These are phyloP conservation scores for Fusarium longipes DNA, from an alignment of 2,329 filamentous ascomycete species.

Conservation along the genomic window DNA sequence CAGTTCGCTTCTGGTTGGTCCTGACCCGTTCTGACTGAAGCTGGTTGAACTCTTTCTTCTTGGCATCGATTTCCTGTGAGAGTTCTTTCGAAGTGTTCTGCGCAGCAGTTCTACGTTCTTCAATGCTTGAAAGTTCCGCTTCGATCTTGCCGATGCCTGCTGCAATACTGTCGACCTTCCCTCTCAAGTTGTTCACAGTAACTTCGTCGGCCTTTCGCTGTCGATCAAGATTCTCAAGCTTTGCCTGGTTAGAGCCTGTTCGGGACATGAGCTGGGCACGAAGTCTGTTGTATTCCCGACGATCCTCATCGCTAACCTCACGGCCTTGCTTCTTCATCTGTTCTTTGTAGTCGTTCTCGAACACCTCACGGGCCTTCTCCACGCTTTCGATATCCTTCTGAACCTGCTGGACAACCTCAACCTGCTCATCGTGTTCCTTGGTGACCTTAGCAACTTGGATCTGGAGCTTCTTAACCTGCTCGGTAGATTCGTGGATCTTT, in stretches of 20 bases:
- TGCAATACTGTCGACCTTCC: slow-evolving; percentile 84
- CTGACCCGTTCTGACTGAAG: slow-evolving; percentile 85
- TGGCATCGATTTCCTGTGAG: slow-evolving; percentile 81
- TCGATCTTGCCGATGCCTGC: slow-evolving; percentile 79
- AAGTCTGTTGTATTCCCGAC: slow-evolving; percentile 88
- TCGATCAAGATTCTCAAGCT: slow-evolving; percentile 85
- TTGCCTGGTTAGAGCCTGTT: slow-evolving; percentile 82
- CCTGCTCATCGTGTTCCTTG: slow-evolving; percentile 81
- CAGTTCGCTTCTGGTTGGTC: slow-evolving; percentile 82
- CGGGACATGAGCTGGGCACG: slow-evolving; percentile 86
- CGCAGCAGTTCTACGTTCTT: slow-evolving; percentile 73
- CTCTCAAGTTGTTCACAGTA: slow-evolving; percentile 87
- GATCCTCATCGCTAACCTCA: slow-evolving; percentile 84
- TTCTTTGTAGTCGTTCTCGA: slow-evolving; percentile 88
- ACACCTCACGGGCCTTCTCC: slow-evolving; percentile 89
- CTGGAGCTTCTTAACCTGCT: slow-evolving; percentile 75
- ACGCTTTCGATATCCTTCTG: slow-evolving; percentile 84
- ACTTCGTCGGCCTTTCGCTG: slow-evolving; percentile 93
- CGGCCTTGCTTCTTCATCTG: slow-evolving; percentile 87
- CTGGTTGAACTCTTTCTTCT: slow-evolving; percentile 91
- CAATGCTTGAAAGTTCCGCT: slow-evolving; percentile 74
- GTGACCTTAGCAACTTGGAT: slow-evolving; percentile 75
- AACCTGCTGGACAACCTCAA: slow-evolving; percentile 74
- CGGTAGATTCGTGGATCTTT: slow-evolving; percentile 83
- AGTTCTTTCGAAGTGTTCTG: slow-evolving; percentile 73